Evolutionary conservation across 1,284 basidiomycete species (phyloP).

Genomic region (Moesziomyces sp.): DNA sequence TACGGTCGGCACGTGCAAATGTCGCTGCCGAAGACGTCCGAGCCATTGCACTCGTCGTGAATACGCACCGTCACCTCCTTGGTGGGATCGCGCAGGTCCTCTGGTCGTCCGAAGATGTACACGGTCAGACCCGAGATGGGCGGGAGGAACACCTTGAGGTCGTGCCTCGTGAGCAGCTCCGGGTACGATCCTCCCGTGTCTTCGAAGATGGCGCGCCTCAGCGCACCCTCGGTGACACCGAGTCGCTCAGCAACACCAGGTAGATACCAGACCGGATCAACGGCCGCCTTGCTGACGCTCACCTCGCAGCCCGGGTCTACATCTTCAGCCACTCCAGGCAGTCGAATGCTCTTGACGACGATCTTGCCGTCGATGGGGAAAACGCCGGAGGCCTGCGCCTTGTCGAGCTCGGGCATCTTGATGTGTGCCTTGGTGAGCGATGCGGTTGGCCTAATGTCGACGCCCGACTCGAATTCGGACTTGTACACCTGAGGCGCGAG

Average conservation of each 20-base stretch:
- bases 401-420: constrained; percentile 91
- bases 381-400: constrained; percentile 77
- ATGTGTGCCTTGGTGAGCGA: constrained; percentile 85
- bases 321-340: constrained; percentile 48
- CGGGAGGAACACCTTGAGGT: constrained; percentile 93
- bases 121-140: constrained; percentile 92
- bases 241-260: constrained; percentile 75
- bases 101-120: constrained; percentile 80
- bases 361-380: constrained; percentile 85
- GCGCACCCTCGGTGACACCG: constrained; percentile 76
- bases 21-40: constrained; percentile 88
- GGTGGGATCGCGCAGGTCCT: constrained; percentile 58
- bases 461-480: constrained; percentile 67
- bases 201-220: constrained; percentile 90
- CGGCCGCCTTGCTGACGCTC: constrained; percentile 77
- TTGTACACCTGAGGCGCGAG: constrained; percentile 83
- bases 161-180: constrained; percentile 91
- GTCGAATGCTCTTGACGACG: constrained; percentile 64
- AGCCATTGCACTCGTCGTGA: constrained; percentile 91
- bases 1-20: constrained; percentile 91
- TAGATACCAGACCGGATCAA: constrained; percentile 85
- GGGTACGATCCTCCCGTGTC: constrained; percentile 94
- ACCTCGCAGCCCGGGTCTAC: constrained; percentile 85
- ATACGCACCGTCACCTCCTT: constrained; percentile 89
- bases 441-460: constrained; percentile 57